Evolutionary conservation across 495 filamentous ascomycete species (phyloP).

Genomic region (Chaetomium fimeti): DNA sequence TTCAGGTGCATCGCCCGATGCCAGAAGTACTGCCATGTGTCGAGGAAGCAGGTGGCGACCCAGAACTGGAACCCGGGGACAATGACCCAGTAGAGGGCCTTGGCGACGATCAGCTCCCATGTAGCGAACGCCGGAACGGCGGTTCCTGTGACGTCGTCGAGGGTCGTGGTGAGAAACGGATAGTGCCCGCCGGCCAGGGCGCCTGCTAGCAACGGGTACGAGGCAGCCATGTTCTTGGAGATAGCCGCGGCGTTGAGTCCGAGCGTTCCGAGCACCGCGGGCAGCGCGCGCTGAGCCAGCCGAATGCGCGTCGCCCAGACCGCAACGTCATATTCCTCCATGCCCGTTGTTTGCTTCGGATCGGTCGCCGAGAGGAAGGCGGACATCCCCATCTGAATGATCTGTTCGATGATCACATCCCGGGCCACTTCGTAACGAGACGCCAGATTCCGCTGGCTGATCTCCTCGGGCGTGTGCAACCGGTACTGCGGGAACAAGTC

Average conservation of each 20-base stretch:
- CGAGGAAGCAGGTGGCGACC: conserved; percentile 69
- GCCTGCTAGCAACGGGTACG: conserved; percentile 64
- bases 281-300: conserved; percentile 65
- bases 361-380: conserved; percentile 63
- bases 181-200: conserved; percentile 72
- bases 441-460: conserved; percentile 82
- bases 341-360: conserved; percentile 61
- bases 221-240: conserved; percentile 54
- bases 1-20: conserved; percentile 94
- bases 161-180: conserved; percentile 52
- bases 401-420: conserved; percentile 84
- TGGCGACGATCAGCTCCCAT: conserved; percentile 76
- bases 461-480: conserved; percentile 86
- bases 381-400: conserved; percentile 75
- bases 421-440: conserved; percentile 75
- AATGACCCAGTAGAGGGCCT: conserved; percentile 72
- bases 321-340: conserved; percentile 78
- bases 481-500: conserved; percentile 84
- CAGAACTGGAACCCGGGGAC: conserved; percentile 74
- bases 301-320: conserved; percentile 76
- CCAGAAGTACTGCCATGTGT: conserved; percentile 97
- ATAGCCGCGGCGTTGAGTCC: conserved; percentile 58
- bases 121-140: conserved; percentile 56
- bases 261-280: conserved; percentile 53
- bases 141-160: conserved; percentile 44